Conservation (phyloP, 441 rosid genomes). For the Kokia cookei region DNA sequence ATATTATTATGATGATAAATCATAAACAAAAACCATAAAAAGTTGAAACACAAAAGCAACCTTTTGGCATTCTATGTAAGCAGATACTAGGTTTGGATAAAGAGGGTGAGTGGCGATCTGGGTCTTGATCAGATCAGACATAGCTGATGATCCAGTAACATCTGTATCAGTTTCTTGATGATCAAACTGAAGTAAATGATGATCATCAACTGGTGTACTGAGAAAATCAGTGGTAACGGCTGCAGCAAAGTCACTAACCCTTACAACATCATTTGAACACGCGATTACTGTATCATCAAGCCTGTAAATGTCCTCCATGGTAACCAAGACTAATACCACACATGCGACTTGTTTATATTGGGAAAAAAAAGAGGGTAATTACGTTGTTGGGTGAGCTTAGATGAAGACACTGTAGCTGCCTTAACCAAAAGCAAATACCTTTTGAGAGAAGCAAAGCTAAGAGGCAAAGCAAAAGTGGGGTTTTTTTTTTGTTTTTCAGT, state of each 20-base stretch:
- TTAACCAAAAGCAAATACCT: not conserved
- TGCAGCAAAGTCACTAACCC: constrained; percentile 15
- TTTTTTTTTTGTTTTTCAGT: not conserved
- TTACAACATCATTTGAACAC: constrained; percentile 14
- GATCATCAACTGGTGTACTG: constrained; percentile 7
- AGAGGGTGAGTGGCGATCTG: constrained; percentile 62
- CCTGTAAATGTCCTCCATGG: constrained; percentile 12
- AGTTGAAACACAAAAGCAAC: constrained; percentile 5
- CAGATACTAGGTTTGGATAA: constrained; percentile 51
- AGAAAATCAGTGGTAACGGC: constrained; percentile 3
- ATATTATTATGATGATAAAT: not conserved
- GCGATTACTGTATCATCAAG: constrained; percentile 1
- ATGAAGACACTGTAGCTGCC: not conserved
- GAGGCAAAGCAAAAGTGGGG: not conserved
- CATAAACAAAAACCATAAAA: not conserved
- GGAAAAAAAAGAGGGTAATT: not conserved
- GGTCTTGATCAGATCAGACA: constrained; percentile 45
- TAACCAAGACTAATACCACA: too few species aligned
- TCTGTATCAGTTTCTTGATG: constrained; percentile 4
- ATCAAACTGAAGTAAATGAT: constrained; percentile 22
- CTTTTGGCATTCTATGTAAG: constrained; percentile 57
- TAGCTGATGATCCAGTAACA: constrained; percentile 28
- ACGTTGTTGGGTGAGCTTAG: not conserved
- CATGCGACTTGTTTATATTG: too few species aligned
- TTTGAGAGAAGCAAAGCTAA: not conserved